Evolutionary conservation across 2,329 filamentous ascomycete species (phyloP), one percentile per base, ranked within the genome.

Genomic region (Metarhizium robertsii): DNA sequence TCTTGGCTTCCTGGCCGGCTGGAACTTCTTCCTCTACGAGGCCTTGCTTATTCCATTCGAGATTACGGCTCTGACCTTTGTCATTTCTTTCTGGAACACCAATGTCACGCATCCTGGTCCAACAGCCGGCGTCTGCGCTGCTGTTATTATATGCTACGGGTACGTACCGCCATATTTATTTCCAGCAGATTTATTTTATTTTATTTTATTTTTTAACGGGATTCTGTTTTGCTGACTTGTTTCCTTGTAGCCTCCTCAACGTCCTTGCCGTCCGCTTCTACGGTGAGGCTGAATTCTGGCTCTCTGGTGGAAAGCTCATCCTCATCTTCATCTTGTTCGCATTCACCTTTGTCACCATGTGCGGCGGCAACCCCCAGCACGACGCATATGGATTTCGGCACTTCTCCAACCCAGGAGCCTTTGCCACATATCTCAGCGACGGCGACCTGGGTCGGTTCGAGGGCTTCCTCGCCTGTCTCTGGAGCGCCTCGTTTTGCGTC

Each of bases 331-430:
- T 83, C 13, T 73, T 88, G 51, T 85, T 90, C 66, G 70, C 76
- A 62, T 90, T 86, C 69, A 90, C 88, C n/a, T 87, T 92, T 65
- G 77, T 92, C 62, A 84, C 83, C 50, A 90, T 90, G 85, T 75
- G 89, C 10, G 88, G 87, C 42, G 88, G 86, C 25, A 91, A 91
- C 61, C 88, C 88, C 0, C 67, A 83, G 6, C 73, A 80, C 50
- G 84, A 87, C 61, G 75, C 82, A 2, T 88, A 84, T 63, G 86
- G 86, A n/a, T 90, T 90, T 65, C 76, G 85, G 18, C 83, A 84
- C 64, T 87, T 84, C 84, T 76, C 74, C 6, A 62, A 64, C 50
- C 65, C 69, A 2, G 67, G 65, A 34, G 56, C 64, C 63, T 66
- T 72, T 50, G 78, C 77, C 11, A 81, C 57, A 77, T 84, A 56